These are phyloP conservation scores for Stemphylium beticola DNA, from an alignment of 2,329 filamentous ascomycete genomes.

Conservation along the genomic window DNA sequence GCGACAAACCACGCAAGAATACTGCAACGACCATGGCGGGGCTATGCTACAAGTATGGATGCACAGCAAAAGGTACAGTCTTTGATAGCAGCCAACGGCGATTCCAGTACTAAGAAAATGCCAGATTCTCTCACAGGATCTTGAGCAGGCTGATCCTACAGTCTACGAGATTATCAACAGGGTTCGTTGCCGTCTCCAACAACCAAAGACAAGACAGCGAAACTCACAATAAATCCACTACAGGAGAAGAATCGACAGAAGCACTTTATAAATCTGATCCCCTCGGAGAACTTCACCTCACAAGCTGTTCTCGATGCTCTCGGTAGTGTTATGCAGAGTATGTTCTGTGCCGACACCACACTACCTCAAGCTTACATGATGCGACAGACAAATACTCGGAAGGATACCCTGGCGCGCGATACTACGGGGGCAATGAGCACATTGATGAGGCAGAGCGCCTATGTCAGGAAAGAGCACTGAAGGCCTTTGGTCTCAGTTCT, in stretches of 20 bases:
- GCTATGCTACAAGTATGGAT: constrained; percentile 52
- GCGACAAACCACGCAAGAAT: constrained; percentile 41
- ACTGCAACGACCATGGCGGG: constrained; percentile 46
- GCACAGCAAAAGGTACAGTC: constrained; percentile 56
- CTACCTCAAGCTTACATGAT: constrained; percentile 47
- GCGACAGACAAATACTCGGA: constrained; percentile 93
- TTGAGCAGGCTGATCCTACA: constrained; percentile 83
- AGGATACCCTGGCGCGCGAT: constrained; percentile 95
- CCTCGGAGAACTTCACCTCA: constrained; percentile 99
- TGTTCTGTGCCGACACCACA: constrained; percentile 64
- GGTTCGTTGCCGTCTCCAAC: constrained; percentile 57
- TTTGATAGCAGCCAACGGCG: constrained; percentile 6
- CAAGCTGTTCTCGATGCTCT: constrained; percentile 97
- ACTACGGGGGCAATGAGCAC: constrained; percentile 99
- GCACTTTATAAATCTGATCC: constrained; percentile 98
- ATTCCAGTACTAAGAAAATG: neutral
- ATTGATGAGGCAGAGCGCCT: constrained; percentile 95
- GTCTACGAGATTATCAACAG: constrained; percentile 91
- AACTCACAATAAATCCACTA: constrained; percentile 25
- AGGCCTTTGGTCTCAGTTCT: constrained; percentile 84
- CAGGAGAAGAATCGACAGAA: constrained; percentile 96
- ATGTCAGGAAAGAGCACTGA: constrained; percentile 91
- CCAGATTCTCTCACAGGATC: constrained; percentile 78
- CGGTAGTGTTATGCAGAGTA: constrained; percentile 62
- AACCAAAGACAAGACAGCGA: constrained; percentile 12